phyloP scores from a whole-genome alignment of 495 filamentous ascomycete species.

The Penicillium arizonense region DNA sequence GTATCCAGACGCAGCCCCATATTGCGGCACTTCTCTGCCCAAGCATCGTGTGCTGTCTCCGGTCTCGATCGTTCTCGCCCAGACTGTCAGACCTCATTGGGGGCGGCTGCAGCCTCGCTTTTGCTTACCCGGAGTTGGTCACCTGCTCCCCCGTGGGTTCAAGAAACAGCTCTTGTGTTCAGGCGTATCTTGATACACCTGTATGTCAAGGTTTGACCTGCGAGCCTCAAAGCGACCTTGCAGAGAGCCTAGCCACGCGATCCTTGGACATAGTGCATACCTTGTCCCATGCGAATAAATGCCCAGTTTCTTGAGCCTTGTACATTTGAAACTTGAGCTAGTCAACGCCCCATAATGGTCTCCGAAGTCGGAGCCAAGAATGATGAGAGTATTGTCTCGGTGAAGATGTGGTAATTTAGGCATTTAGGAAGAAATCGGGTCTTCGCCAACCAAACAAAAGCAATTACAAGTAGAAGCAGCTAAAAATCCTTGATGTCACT shows the following conservation, averaged over 20 bases:
- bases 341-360: neutral
- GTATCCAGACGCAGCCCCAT: neutral
- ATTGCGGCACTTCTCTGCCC: conserved; percentile 10
- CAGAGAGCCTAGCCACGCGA: neutral
- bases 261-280: neutral
- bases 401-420: neutral
- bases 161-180: conserved; percentile 2
- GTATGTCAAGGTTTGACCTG: neutral
- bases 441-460: neutral
- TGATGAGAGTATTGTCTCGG: neutral
- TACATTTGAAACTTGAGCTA: conserved; percentile 1
- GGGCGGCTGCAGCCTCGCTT: neutral
- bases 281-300: neutral
- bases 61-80: conserved; percentile 18
- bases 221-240: neutral
- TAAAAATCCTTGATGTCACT: neutral
- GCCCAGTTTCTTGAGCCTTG: neutral
- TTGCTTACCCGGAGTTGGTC: conserved; percentile 11
- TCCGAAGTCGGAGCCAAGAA: conserved; percentile 7
- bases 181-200: neutral
- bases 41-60: conserved; percentile 1
- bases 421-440: neutral
- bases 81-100: conserved; percentile 12
- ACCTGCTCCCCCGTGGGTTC: conserved; percentile 13
- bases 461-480: neutral